Evolutionary conservation across 345 rosid species (phyloP), one percentile per base, ranked within the genome.

Genomic region (Boechera stricta): DNA sequence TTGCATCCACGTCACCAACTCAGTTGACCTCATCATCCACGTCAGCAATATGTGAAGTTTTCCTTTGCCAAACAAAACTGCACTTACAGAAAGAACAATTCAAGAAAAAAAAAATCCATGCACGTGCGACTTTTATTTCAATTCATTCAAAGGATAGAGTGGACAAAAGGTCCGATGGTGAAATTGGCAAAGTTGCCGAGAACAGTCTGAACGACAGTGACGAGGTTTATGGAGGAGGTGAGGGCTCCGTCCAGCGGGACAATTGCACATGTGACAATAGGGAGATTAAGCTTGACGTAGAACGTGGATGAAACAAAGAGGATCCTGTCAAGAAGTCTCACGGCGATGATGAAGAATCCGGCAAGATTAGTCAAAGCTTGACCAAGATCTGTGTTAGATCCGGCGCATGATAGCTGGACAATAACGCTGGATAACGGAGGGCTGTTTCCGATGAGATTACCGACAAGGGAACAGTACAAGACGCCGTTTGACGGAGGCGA

Each of bases 171-270:
- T 2, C 51, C 38, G 29, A 16, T 3, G 60, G 48, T 47, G 68
- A 72, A 72, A 51, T 47, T 7, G 1, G 76, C 76, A 10, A 72
- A 48, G 67, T 72, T 72, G 38, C 67, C 68, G 13, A 72, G 48
- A 49, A 18, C 59, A 2, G 59, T 47, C 49, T 72, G 76, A 35
- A 72, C 49, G 38, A 72, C 51, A 38, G 3, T 36, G 47, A 60
- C 60, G 32, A 72, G 76, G 36, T n/a, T 72, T 36, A 72, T 13
- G 35, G 76, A 48, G 3, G 68, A 68, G 4, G 76, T 72, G 51
- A 72, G 76, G 26, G 67, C 68, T 8, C 76, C 68, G n/a, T 60
- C 18, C n/a, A 68, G 76, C 26, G 76, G 76, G 10, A 49, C 10
- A 15, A 33, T 68, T 2, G 38, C 39, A 15, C 76, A 72, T 15